Evolutionary conservation across 1,284 basidiomycete species (phyloP), one percentile per base, ranked within the genome.

Genomic region (Cutaneotrichosporon cyanovorans): DNA sequence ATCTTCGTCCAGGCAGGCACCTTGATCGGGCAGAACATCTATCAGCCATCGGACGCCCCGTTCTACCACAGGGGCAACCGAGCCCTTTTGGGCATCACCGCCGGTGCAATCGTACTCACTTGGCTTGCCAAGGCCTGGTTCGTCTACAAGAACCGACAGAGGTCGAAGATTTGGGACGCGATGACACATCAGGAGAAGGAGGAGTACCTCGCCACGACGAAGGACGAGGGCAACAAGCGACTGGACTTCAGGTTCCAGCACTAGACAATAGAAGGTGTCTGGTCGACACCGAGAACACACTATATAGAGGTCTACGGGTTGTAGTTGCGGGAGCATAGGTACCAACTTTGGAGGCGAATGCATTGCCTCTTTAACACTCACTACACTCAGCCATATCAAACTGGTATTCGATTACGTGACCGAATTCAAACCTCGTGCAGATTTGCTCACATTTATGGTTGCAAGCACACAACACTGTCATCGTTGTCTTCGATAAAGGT

Each of bases 11-110:
- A 67, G 45, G 54, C 56, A 9, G 51, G 50, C 4, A 54, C 57
- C 4, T 46, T 67, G 21, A 51, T 64, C 16, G 58, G 57, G 2
- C 48, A 50, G 25, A 65, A 67, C 46, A 43, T 67, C 25, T 67
- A 67, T 46, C 59, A 62, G 42, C 45, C 46, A 15, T 37, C 23
- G 38, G 59, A 62, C 37, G 36, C 41, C 2, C 62, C 60, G 1
- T 58, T 58, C 49, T 65, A 68, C 47, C 60, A 60, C 46, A 56
- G 56, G 42, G 65, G 61, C 30, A 66, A 65, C 51, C 45, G 37
- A 16, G 53, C 57, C 16, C 54, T 68, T 7, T 45, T 63, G 25
- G 58, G 57, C 14, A 45, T 67, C 43, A 45, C 52, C 35, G 45
- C 41, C 7, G 48, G 48, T 11, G 46, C 58, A n/a, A 28, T 64